phyloP scores from a whole-genome alignment of 495 filamentous ascomycete genomes.

The Neurospora hispaniola region DNA sequence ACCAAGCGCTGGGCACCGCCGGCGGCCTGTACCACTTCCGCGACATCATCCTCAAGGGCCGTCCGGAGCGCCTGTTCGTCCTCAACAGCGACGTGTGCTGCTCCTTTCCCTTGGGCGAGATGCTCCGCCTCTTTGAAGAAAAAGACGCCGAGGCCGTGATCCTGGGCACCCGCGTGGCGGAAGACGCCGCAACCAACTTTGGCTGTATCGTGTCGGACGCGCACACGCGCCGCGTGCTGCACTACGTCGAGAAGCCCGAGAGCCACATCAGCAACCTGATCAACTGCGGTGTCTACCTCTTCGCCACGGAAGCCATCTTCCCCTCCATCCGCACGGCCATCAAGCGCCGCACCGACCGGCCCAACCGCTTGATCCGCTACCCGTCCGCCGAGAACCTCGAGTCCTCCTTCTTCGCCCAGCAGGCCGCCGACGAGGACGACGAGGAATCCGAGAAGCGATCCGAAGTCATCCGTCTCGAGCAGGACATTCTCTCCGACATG shows the following conservation, averaged over 20 bases:
- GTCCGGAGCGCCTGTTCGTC: constrained; percentile 90
- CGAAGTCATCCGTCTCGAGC: constrained; percentile 89
- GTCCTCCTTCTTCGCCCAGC: constrained; percentile 52
- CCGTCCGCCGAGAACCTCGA: constrained; percentile 91
- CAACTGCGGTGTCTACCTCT: constrained; percentile 99
- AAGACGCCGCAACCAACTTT: constrained; percentile 90
- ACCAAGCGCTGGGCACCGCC: constrained; percentile 90
- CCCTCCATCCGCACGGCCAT: constrained; percentile 90
- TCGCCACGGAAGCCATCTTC: constrained; percentile 91
- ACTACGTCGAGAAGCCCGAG: constrained; percentile 99
- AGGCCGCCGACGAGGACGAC: constrained; percentile 51
- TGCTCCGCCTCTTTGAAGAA: constrained; percentile 87
- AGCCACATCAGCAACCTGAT: constrained; percentile 97
- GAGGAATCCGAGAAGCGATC: constrained; percentile 60
- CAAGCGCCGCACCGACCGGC: constrained; percentile 87
- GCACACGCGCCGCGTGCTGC: constrained; percentile 89
- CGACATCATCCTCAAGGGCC: constrained; percentile 95
- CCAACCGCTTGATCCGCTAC: constrained; percentile 78
- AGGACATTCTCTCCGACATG: constrained; percentile 93
- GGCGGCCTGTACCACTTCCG: constrained; percentile 99
- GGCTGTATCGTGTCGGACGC: constrained; percentile 96
- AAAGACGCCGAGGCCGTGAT: constrained; percentile 97
- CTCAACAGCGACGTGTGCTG: constrained; percentile 99
- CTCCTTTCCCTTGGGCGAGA: constrained; percentile 92
- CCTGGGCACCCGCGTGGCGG: constrained; percentile 82